These are phyloP conservation scores for Fusarium globosum DNA, from an alignment of 2,329 filamentous ascomycete genomes.

Conservation along the genomic window DNA sequence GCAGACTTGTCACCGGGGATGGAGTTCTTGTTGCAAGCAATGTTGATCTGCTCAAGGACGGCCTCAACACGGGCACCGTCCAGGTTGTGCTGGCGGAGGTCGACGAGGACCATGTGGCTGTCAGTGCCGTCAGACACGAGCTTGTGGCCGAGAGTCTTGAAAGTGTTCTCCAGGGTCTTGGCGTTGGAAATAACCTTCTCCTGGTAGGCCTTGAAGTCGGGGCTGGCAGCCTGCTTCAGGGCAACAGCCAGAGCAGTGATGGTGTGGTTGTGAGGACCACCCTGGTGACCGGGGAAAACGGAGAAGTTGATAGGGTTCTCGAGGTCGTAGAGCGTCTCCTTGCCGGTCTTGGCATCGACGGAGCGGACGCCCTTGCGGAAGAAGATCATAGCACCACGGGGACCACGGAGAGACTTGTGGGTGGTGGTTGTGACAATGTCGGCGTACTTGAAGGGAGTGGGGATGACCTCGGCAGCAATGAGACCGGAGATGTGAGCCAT, in stretches of 20 bases:
- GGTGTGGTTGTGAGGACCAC: slow-evolving; percentile 99
- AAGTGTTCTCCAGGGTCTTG: slow-evolving; percentile 85
- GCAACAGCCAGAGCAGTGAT: slow-evolving; percentile 97
- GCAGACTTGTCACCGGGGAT: slow-evolving; percentile 98
- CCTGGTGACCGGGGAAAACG: slow-evolving; percentile 98
- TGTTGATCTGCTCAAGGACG: slow-evolving; percentile 97
- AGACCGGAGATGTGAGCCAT: slow-evolving; percentile 99
- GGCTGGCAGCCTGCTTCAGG: slow-evolving; percentile 89
- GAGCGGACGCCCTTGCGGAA: slow-evolving; percentile 97
- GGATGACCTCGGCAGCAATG: slow-evolving; percentile 91
- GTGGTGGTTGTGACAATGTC: slow-evolving; percentile 99
- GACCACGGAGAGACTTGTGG: slow-evolving; percentile 98
- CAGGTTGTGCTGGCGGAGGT: slow-evolving; percentile 86
- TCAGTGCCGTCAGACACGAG: slow-evolving; percentile 96
- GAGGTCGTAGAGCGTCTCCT: slow-evolving; percentile 90
- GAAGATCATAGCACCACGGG: slow-evolving; percentile 99
- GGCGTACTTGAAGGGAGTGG: slow-evolving; percentile 90
- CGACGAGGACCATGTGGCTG: slow-evolving; percentile 96
- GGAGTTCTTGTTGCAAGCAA: slow-evolving; percentile 99
- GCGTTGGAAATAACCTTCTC: slow-evolving; percentile 92
- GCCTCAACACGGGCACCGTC: slow-evolving; percentile 97
- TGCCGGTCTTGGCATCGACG: slow-evolving; percentile 89
- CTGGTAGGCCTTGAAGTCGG: slow-evolving; percentile 95
- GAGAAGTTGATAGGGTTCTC: slow-evolving; percentile 98
- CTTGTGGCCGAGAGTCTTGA: slow-evolving; percentile 91